Conservation (phyloP, 1,284 basidiomycete species). For the Fomes fomentarius region DNA sequence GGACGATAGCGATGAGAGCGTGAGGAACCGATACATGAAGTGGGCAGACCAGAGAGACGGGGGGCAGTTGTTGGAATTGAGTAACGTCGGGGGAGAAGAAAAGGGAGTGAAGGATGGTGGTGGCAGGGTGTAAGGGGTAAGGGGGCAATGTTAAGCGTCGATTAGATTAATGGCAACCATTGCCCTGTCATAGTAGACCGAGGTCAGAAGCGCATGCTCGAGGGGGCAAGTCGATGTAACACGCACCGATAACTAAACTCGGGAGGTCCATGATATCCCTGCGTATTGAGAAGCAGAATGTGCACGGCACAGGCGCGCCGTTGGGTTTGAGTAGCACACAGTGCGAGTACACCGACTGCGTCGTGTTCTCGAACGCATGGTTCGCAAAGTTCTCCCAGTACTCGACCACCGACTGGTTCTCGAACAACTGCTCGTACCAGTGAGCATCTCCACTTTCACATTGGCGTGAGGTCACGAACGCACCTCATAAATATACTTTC, state of each 20-base stretch:
- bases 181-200: conserved; percentile 50
- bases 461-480: conserved; percentile 22
- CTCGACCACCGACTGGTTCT: conserved; percentile 88
- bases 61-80: neutral
- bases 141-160: neutral
- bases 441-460: too few relatives aligned
- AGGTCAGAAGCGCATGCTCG: neutral
- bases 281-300: conserved; percentile 93
- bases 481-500: conserved; percentile 92
- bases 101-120: neutral
- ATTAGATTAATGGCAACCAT: conserved; percentile 72
- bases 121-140: neutral
- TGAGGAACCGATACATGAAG: conserved; percentile 2
- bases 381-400: conserved; percentile 96
- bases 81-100: neutral
- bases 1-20: conserved; percentile 9
- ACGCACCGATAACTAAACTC: conserved; percentile 80
- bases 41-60: neutral
- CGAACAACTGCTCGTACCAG: conserved; percentile 64
- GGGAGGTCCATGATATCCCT: conserved; percentile 89
- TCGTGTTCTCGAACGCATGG: conserved; percentile 95
- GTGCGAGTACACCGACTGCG: conserved; percentile 92
- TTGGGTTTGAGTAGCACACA: conserved; percentile 84
- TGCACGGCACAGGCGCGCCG: conserved; percentile 82
- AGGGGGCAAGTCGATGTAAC: neutral